A percentile compares a stretch with the other conserved stretches of the same genome.
phyloP scores from a whole-genome alignment of 352 stramenopile species.

The Phytophthora constricta region DNA sequence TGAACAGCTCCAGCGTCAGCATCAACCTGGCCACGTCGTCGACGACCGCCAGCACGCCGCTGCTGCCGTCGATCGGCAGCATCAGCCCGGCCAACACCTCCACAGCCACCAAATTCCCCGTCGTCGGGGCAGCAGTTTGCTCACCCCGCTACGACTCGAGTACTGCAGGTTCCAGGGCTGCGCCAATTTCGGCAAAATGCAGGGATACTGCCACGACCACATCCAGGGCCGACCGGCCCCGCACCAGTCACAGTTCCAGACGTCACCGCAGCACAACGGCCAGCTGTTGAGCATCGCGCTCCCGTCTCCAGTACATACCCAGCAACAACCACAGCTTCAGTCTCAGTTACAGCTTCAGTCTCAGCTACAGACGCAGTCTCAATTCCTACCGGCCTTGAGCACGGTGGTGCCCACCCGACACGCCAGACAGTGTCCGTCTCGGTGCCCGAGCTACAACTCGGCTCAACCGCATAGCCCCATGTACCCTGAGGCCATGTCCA shows the following conservation, averaged over 20 bases:
- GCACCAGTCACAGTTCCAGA: conserved; percentile 20
- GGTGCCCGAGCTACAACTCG: conserved; percentile 22
- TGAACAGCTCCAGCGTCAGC: conserved; percentile 27
- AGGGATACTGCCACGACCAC: conserved; percentile 71
- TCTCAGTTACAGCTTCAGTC: no score
- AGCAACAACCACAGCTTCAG: background rate
- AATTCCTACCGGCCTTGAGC: conserved; percentile 36
- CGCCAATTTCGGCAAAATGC: conserved; percentile 71
- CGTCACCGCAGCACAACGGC: conserved; percentile 22
- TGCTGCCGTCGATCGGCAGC: conserved; percentile 45
- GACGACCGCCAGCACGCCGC: conserved; percentile 25
- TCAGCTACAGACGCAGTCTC: conserved; percentile 11
- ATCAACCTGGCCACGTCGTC: conserved; percentile 33
- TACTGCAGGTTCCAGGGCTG: conserved; percentile 61
- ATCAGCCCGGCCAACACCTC: conserved; percentile 64
- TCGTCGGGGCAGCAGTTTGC: conserved; percentile 27
- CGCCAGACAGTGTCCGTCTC: conserved; percentile 20
- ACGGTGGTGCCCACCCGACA: conserved; percentile 33
- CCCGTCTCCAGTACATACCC: conserved; percentile 14
- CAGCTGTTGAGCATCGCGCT: conserved; percentile 33
- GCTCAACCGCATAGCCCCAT: conserved; percentile 24
- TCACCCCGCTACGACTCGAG: conserved; percentile 51
- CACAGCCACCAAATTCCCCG: conserved; percentile 26
- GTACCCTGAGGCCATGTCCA: conserved; percentile 22
- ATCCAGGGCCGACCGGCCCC: conserved; percentile 46